Evolutionary conservation across 2,329 filamentous ascomycete genomes (phyloP).

Genomic region (Botrytis fragariae): DNA sequence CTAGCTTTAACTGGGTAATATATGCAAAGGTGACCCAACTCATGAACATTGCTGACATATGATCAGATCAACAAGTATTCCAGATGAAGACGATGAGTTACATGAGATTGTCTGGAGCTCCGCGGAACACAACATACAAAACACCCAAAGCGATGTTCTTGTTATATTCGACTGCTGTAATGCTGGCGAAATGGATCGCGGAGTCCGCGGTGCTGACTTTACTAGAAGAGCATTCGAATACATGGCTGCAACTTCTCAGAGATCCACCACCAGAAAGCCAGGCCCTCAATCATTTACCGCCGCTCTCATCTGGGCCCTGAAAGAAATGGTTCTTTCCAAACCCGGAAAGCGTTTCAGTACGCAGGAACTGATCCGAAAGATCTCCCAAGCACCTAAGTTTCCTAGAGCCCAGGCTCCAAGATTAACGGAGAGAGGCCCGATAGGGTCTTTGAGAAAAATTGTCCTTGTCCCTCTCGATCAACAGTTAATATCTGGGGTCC

Average conservation of each 20-base stretch:
- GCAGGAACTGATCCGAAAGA: neutral
- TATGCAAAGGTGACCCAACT: neutral
- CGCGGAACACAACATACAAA: neutral
- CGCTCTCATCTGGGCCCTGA: conserved; percentile 12
- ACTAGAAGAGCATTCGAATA: conserved; percentile 26
- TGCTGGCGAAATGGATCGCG: conserved; percentile 20
- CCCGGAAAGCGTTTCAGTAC: conserved; percentile 6
- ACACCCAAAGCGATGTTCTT: conserved; percentile 23
- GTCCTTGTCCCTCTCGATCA: conserved; percentile 2
- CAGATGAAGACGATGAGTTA: neutral
- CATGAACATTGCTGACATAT: neutral
- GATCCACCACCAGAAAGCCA: conserved; percentile 24
- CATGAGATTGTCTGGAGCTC: conserved; percentile 9
- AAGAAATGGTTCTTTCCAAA: neutral
- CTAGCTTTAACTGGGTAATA: neutral
- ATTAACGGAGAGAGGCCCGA: neutral
- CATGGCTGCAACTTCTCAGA: conserved; percentile 22
- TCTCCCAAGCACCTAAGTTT: conserved; percentile 22
- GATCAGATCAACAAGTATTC: neutral
- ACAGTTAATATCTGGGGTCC: neutral
- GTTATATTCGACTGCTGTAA: conserved; percentile 31
- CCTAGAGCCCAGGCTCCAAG: conserved; percentile 20
- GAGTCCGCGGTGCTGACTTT: conserved; percentile 1
- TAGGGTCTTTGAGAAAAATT: neutral
- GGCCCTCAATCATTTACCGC: neutral